Evolutionary conservation across 2,329 filamentous ascomycete species (phyloP).

Genomic region (Tolypocladium inflatum): DNA sequence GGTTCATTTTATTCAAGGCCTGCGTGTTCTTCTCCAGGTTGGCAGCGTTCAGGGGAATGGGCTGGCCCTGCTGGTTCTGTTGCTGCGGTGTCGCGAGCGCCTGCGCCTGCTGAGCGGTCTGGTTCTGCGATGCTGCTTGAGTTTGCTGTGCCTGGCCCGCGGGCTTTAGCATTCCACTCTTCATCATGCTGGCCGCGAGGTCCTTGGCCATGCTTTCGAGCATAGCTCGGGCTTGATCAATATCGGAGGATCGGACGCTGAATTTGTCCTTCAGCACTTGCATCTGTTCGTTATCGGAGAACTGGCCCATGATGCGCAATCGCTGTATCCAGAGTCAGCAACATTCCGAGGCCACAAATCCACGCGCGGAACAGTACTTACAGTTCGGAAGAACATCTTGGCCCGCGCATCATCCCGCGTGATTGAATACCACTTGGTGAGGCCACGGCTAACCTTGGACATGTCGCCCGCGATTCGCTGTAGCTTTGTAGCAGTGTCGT

Average conservation of each 20-base stretch:
- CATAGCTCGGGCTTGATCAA: constrained; percentile 38
- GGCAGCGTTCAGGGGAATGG: constrained; percentile 31
- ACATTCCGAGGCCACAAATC: not conserved
- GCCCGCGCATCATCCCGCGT: constrained; percentile 40
- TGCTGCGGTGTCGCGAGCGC: constrained; percentile 18
- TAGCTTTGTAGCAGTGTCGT: constrained; percentile 35
- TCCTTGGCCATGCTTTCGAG: constrained; percentile 45
- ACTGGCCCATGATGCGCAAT: constrained; percentile 43
- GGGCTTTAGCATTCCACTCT: constrained; percentile 15
- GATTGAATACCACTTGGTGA: constrained; percentile 38
- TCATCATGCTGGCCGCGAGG: constrained; percentile 20
- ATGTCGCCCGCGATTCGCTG: constrained; percentile 30
- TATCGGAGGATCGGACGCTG: constrained; percentile 39
- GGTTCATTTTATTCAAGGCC: constrained; percentile 34
- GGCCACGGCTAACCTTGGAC: constrained; percentile 31
- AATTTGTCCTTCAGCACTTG: constrained; percentile 36
- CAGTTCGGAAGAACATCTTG: constrained; percentile 42
- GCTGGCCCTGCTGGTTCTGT: constrained; percentile 13
- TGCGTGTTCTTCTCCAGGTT: constrained; percentile 44
- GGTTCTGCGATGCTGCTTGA: constrained; percentile 17
- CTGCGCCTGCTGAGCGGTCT: constrained; percentile 19
- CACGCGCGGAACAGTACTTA: constrained; percentile 24
- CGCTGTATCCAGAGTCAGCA: constrained; percentile 35
- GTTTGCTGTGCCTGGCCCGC: constrained; percentile 8
- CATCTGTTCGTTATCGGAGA: constrained; percentile 38